Percentiles rank a stretch among this genome's conserved stretches.
Conservation (phyloP, 2,329 filamentous ascomycete species). For the Sporothrix pallida region DNA sequence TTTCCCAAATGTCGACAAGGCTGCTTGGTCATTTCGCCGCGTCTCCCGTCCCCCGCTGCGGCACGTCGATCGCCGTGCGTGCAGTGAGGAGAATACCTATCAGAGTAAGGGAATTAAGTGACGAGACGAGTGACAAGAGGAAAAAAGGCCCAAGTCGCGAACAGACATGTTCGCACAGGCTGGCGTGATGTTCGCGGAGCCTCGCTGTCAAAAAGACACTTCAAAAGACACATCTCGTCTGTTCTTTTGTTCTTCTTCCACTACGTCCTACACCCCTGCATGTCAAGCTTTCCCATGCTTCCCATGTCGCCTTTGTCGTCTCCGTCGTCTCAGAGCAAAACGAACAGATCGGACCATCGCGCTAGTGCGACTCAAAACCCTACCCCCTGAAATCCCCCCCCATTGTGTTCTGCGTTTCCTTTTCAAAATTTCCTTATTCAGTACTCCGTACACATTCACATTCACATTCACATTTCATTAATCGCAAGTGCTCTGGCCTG, state of each 20-base stretch:
- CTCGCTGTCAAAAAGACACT: slow-evolving; percentile 1
- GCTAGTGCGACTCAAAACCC: background rate
- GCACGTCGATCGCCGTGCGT: background rate
- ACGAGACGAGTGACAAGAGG: background rate
- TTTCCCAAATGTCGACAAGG: slow-evolving; percentile 18
- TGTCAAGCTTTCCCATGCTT: background rate
- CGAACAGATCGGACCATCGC: slow-evolving; percentile 4
- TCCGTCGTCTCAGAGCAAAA: slow-evolving; percentile 6
- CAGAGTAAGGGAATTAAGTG: background rate
- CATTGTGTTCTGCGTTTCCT: background rate
- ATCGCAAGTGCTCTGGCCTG: background rate
- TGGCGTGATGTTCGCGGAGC: background rate
- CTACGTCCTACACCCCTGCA: background rate
- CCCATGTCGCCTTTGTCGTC: background rate
- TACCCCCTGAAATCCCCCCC: background rate
- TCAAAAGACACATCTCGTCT: background rate
- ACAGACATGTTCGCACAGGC: background rate
- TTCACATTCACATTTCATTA: background rate
- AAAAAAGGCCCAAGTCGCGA: slow-evolving; percentile 7
- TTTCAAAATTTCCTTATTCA: background rate
- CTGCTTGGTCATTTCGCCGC: background rate
- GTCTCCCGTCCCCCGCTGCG: slow-evolving; percentile 10
- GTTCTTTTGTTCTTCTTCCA: background rate
- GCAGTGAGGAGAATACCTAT: background rate
- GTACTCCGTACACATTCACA: background rate